Percentiles rank a stretch among this genome's conserved stretches.
These are phyloP conservation scores for Plantago ovata DNA, from an alignment of 257 asterid genomes.

Conservation along the genomic window DNA sequence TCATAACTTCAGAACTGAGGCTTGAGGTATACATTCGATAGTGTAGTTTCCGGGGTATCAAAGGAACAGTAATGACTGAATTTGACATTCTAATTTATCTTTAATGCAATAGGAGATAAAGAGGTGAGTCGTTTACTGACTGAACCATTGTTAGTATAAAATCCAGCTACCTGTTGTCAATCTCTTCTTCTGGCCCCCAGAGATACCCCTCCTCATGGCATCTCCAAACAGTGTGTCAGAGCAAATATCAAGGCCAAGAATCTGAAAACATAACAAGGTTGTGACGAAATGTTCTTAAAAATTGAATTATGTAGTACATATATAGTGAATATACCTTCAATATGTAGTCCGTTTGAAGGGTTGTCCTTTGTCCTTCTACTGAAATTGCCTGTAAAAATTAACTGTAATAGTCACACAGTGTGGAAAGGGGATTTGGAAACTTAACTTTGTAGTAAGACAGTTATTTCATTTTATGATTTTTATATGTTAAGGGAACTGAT, in stretches of 20 bases:
- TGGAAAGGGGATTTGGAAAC: not conserved
- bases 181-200: constrained; percentile 52
- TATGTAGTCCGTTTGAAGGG: constrained; percentile 44
- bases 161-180: constrained; percentile 35
- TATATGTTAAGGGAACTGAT: too few species aligned
- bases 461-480: not conserved
- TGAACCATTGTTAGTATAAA: not conserved
- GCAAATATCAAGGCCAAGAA: constrained; percentile 45
- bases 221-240: constrained; percentile 45
- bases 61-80: not conserved
- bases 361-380: constrained; percentile 39
- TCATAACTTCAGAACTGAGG: not conserved
- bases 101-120: not conserved
- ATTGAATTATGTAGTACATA: not conserved
- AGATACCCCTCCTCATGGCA: constrained; percentile 45
- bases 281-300: not conserved
- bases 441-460: not conserved
- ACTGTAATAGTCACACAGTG: not conserved
- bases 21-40: not conserved
- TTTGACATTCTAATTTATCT: not conserved
- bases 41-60: not conserved
- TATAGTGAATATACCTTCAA: constrained; percentile 27
- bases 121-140: not conserved
- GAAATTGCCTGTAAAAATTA: constrained; percentile 36
- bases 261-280: constrained; percentile 20